Base-by-base conservation (phyloP, 73 alveolate genomes). In the Paraurostyla sp. region DNA sequence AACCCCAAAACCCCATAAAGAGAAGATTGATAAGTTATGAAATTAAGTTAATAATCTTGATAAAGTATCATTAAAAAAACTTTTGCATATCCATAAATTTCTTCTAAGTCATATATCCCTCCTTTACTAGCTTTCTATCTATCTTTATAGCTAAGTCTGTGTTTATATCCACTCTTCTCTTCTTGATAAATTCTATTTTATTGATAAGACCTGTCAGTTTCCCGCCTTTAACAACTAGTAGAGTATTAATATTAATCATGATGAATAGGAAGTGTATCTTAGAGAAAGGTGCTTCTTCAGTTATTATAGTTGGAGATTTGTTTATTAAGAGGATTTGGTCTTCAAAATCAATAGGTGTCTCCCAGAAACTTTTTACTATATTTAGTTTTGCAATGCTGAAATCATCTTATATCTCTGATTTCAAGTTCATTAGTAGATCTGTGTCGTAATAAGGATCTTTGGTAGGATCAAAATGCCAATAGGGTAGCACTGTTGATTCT, bases 241-340 rank as follows among this genome's bases (percentile, higher is more conserved):
- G 63, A 87, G 94, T 96, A 25, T 94, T 82, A 62, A 95, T 76
- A 52, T 93, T 93, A 32, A 96, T 94, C 95, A 96, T 95, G 3
- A 96, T 91, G 69, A 95, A 96, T 32, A 96, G 69, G 94, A 96
- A 96, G 57, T 95, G 98, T 0, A 96, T 90, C 87, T 96, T 93
- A 29, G 93, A 60, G 49, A 91, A 59, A 0, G 97, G 95, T 45
- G 97, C 90, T n/a, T 82, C 97, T 58, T 92, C 92, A 32, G 85
- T 89, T 27, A 96, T 81, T 43, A 94, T 75, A 38, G 92, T 76
- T 23, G 98, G 97, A 3, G 98, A 91, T 62, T 80, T 87, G 68
- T 96, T 96, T 75, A 92, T 89, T 46, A 56, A 87, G 23, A 96
- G 65, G 68, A 71, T 32, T 58, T 78, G 69, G 86, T 91, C 91